These are phyloP conservation scores for Artemisia tridentata DNA, from an alignment of 129 eudicot genomes.

Conservation along the genomic window DNA sequence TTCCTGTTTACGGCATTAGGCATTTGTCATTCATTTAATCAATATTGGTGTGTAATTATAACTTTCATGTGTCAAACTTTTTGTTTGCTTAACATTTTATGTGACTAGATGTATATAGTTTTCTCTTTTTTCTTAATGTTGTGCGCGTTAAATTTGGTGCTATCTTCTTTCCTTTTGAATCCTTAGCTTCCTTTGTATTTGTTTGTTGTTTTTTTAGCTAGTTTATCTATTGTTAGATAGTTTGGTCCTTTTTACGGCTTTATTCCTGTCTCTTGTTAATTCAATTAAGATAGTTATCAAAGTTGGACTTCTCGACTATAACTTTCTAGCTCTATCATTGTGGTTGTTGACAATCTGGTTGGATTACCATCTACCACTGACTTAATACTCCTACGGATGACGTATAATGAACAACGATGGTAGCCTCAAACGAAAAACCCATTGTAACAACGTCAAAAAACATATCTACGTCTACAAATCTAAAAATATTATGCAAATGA, in stretches of 20 bases:
- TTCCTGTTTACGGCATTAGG: conserved; percentile 63
- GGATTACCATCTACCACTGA: no score
- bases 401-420: neutral
- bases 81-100: conserved; percentile 23
- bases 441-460: neutral
- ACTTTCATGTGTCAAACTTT: conserved; percentile 33
- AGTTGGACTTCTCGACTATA: no score
- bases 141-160: conserved; percentile 17
- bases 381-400: no score
- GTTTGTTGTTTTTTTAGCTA: conserved; percentile 2
- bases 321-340: no score
- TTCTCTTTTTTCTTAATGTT: neutral
- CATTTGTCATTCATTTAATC: conserved; percentile 47
- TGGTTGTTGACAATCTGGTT: no score
- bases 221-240: conserved; percentile 3
- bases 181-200: conserved; percentile 9
- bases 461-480: no score
- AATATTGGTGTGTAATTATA: conserved; percentile 38
- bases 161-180: conserved; percentile 17
- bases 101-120: conserved; percentile 10
- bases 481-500: no score
- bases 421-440: neutral
- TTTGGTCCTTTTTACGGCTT: neutral
- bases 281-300: neutral
- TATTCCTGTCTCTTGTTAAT: neutral